These are phyloP conservation scores for Rhododendron ferrugineum DNA, from an alignment of 148 eudicot species.

Conservation along the genomic window DNA sequence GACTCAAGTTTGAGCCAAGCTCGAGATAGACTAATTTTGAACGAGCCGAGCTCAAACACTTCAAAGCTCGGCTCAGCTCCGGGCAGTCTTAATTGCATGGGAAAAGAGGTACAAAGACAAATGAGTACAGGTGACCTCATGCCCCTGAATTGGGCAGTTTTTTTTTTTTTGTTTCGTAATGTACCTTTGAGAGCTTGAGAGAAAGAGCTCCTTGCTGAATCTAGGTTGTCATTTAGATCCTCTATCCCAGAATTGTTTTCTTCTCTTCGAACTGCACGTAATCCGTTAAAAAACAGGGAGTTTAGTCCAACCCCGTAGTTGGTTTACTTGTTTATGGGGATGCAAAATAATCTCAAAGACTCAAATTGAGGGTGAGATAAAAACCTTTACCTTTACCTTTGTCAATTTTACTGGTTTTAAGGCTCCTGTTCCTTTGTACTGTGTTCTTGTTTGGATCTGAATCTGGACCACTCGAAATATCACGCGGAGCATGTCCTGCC, in stretches of 20 bases:
- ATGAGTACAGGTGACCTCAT: neutral
- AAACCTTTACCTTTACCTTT: conserved; percentile 58
- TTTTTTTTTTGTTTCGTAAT: neutral
- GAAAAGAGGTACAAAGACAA: neutral
- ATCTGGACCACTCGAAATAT: conserved; percentile 57
- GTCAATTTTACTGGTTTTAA: conserved; percentile 39
- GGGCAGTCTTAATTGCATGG: neutral
- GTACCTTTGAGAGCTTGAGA: conserved; percentile 80
- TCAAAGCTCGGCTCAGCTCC: neutral
- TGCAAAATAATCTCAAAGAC: neutral
- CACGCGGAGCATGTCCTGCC: conserved; percentile 41
- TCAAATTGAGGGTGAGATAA: neutral
- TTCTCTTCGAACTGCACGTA: conserved; percentile 37
- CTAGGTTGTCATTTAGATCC: conserved; percentile 35
- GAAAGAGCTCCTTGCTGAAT: conserved; percentile 72
- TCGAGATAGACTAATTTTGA: neutral
- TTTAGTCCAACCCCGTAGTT: neutral
- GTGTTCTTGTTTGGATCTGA: conserved; percentile 48
- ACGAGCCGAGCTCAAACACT: neutral
- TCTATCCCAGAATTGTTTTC: conserved; percentile 39
- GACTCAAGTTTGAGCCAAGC: neutral
- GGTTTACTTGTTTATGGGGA: neutral
- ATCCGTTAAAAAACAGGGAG: conserved; percentile 11
- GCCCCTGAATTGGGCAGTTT: neutral
- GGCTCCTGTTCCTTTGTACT: conserved; percentile 29